phyloP scores from a whole-genome alignment of 1,139 yeast species.

The Kodamaea fungicola region DNA sequence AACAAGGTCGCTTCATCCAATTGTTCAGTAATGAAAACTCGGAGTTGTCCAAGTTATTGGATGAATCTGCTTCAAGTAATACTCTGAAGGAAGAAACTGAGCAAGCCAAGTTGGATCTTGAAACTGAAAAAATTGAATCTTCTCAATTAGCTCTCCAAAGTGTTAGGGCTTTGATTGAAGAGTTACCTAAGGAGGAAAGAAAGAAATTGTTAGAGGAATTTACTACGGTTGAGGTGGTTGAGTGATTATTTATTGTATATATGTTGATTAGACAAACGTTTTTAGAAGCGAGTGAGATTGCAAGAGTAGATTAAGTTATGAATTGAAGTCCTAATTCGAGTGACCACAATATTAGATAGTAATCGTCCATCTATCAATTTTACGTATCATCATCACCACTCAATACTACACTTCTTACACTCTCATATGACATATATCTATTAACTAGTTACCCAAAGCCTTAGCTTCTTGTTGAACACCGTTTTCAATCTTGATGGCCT shows the following conservation, averaged over 20 bases:
- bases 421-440: background rate
- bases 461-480: slow-evolving; percentile 51
- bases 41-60: slow-evolving; percentile 43
- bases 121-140: slow-evolving; percentile 26
- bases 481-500: slow-evolving; percentile 67
- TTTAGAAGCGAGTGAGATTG: too few species aligned
- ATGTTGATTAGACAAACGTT: background rate
- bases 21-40: slow-evolving; percentile 42
- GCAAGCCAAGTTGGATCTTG: slow-evolving; percentile 23
- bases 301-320: too few species aligned
- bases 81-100: slow-evolving; percentile 20
- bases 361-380: too few species aligned
- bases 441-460: slow-evolving; percentile 22
- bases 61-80: slow-evolving; percentile 24
- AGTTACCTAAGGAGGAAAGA: slow-evolving; percentile 35
- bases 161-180: slow-evolving; percentile 34
- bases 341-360: too few species aligned
- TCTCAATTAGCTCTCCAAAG: slow-evolving; percentile 24
- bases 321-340: too few species aligned
- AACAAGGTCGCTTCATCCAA: slow-evolving; percentile 40
- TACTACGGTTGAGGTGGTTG: background rate
- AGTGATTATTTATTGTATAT: background rate
- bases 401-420: background rate
- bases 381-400: too few species aligned
- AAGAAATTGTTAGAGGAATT: slow-evolving; percentile 24